These are phyloP conservation scores for Lathyrus aphaca DNA, from an alignment of 306 rosid species.

Conservation along the genomic window DNA sequence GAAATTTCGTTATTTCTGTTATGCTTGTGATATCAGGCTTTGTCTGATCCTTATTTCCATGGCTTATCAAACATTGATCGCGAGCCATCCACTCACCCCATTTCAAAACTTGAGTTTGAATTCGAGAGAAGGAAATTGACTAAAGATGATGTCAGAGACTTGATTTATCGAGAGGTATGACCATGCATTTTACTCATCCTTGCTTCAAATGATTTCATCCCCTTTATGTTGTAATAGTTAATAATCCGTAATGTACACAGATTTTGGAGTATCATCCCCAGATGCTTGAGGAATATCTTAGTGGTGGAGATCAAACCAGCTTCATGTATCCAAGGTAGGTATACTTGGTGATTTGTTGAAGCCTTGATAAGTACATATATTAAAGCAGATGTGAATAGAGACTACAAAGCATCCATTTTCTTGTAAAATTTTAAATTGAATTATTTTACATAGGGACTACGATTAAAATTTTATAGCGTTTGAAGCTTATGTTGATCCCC, in stretches of 20 bases:
- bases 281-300: slow-evolving; percentile 91
- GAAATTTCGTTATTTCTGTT: slow-evolving; percentile 16
- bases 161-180: slow-evolving; percentile 90
- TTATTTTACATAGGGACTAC: not conserved
- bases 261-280: slow-evolving; percentile 99
- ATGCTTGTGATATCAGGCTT: slow-evolving; percentile 64
- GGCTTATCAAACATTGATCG: slow-evolving; percentile 84
- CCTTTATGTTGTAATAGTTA: slow-evolving; percentile 27
- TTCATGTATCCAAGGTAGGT: slow-evolving; percentile 97
- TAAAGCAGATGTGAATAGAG: slow-evolving; percentile 19
- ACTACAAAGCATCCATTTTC: not conserved
- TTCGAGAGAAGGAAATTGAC: slow-evolving; percentile 88
- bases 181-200: slow-evolving; percentile 30
- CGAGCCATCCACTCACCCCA: slow-evolving; percentile 87
- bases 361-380: not conserved
- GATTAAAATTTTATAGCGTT: not conserved
- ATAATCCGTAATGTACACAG: slow-evolving; percentile 50
- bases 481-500: slow-evolving; percentile 13
- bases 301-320: slow-evolving; percentile 93
- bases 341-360: slow-evolving; percentile 33
- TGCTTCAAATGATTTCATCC: slow-evolving; percentile 34
- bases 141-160: slow-evolving; percentile 94
- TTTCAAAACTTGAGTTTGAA: slow-evolving; percentile 98
- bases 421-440: not conserved
- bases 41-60: slow-evolving; percentile 81